Conservation (phyloP, 345 rosid species). For the Hibiscus trionum region DNA sequence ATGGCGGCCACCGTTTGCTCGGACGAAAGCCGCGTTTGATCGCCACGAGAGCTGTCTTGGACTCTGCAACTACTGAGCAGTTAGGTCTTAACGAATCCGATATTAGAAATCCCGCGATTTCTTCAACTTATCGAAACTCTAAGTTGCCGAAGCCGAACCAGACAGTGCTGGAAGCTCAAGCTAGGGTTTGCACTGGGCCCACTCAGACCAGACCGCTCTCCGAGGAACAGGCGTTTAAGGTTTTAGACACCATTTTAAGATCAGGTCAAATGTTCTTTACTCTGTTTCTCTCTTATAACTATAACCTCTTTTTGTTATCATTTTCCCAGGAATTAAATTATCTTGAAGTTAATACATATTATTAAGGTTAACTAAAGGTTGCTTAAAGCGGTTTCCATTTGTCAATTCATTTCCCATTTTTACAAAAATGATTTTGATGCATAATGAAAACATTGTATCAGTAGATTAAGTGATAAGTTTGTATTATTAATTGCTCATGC, state of each 20-base stretch:
- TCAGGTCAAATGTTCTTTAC: not conserved
- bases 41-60: conserved; percentile 31
- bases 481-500: not conserved
- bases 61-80: conserved; percentile 44
- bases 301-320: not conserved
- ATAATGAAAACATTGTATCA: too few species aligned
- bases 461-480: too few species aligned
- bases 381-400: not conserved
- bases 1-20: conserved; percentile 15
- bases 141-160: conserved; percentile 62
- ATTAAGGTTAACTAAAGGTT: not conserved
- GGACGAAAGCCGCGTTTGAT: conserved; percentile 27
- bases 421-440: not conserved
- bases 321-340: not conserved
- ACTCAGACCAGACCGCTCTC: conserved; percentile 71
- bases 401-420: not conserved
- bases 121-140: conserved; percentile 63
- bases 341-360: not conserved
- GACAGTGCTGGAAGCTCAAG: conserved; percentile 87
- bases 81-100: conserved; percentile 59
- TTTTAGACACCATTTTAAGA: conserved; percentile 25
- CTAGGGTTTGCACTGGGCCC: conserved; percentile 98
- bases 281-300: too few species aligned
- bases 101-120: conserved; percentile 54
- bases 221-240: conserved; percentile 47